Base-by-base conservation (phyloP, 2,329 filamentous ascomycete genomes). In the Berkeleyomyces basicola region DNA sequence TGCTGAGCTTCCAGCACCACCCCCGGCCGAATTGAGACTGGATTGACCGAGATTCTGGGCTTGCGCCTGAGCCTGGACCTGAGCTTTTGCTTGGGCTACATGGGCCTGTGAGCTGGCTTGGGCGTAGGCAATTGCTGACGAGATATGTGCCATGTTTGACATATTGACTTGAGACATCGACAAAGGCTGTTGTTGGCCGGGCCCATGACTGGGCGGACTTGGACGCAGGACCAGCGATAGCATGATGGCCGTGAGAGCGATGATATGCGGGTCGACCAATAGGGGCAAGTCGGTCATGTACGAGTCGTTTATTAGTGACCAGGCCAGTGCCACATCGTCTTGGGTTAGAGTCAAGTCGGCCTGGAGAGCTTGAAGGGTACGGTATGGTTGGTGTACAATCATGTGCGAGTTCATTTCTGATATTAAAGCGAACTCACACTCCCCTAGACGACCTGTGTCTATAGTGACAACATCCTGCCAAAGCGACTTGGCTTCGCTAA, bases 401-500 rank as follows among this genome's bases (percentile, higher is more conserved):
- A 96, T 81, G 68, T 95, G 88, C 3, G 88, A 91, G 72, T 83
- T 87, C 82, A 96, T 87, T 70, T 95, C 91, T 36, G 88, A 90
- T 69, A 96, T 96, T 63, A 96, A 79, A 64, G 83, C 88, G 74
- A 96, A 96, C 72, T 96, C 91, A 80, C 89, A 95, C 76, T 96
- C 91, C 68, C 91, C 91, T 46, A 96, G 81, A 69, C 90, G 89
- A 62, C 87, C 84, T 7, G 88, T 87, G 72, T 96, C 90, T 64
- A 85, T 82, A 47, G 82, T 78, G 67, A 88, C 82, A 64, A 87
- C 82, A 67, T 91, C 88, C 69, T 88, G 85, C 89, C 90, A 96
- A 65, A 95, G 79, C 64, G 86, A 82, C 42, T 90, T 84, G 3
- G 91, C 90, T 72, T 99, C 93, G 57, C 84, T 86, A 9, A 93